phyloP scores from a whole-genome alignment of 441 rosid species.

The Melastoma candidum region DNA sequence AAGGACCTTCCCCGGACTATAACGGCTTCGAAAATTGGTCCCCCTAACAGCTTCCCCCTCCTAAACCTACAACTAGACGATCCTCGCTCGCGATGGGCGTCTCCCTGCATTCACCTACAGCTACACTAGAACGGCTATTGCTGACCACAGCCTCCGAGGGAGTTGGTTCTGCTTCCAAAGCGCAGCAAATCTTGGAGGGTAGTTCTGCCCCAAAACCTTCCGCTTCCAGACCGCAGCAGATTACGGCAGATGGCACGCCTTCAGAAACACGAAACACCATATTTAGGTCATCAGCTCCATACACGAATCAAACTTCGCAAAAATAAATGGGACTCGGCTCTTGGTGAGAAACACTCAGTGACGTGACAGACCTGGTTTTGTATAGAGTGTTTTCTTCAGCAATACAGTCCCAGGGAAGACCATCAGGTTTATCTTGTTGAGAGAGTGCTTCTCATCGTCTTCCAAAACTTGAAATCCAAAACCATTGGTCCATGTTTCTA shows the following conservation, averaged over 20 bases:
- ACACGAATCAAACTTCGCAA: no score
- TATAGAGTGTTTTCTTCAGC: constrained; percentile 50
- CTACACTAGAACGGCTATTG: background rate
- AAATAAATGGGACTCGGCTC: background rate
- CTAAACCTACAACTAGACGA: constrained; percentile 13
- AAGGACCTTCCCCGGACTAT: constrained; percentile 19
- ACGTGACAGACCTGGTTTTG: constrained; percentile 27
- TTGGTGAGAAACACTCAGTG: background rate
- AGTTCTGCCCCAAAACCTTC: background rate
- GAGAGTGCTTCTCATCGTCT: constrained; percentile 43
- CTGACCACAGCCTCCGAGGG: constrained; percentile 6
- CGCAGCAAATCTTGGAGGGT: background rate
- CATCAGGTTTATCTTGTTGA: constrained; percentile 66
- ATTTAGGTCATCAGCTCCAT: no score
- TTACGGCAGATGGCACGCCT: background rate
- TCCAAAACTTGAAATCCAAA: constrained; percentile 67
- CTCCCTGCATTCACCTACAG: constrained; percentile 3
- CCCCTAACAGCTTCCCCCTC: constrained; percentile 22
- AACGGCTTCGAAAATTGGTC: constrained; percentile 32
- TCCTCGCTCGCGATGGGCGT: constrained; percentile 3
- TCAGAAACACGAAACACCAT: background rate
- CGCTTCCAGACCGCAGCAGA: background rate
- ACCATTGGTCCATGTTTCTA: constrained; percentile 82
- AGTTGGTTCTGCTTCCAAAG: constrained; percentile 2
- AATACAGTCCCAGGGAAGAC: constrained; percentile 78